phyloP scores from a whole-genome alignment of 768 basidiomycete species.

The Pleurotus pulmonarius region DNA sequence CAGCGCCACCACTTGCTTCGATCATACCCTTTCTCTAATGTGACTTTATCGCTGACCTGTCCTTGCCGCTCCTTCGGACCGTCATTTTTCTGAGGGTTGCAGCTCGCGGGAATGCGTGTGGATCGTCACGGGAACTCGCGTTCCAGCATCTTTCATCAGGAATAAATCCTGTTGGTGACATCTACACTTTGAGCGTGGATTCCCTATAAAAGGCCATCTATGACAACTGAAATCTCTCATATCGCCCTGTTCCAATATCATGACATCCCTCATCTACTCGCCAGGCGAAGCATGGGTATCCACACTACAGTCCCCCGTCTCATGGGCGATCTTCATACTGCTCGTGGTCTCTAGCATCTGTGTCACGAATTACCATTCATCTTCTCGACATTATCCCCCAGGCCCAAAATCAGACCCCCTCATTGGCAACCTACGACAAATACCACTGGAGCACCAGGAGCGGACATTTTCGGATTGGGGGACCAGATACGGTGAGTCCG shows the following conservation, averaged over 20 bases:
- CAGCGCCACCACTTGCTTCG: conserved; percentile 7
- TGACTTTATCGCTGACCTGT: not conserved
- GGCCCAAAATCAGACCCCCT: conserved; percentile 43
- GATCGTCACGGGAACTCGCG: conserved; percentile 7
- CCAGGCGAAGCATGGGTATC: not conserved
- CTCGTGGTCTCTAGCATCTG: not conserved
- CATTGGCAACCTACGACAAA: conserved; percentile 45
- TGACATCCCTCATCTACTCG: no score
- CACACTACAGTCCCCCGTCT: not conserved
- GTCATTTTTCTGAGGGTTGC: not conserved
- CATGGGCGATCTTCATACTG: not conserved
- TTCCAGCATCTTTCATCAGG: not conserved
- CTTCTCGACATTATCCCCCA: conserved; percentile 32
- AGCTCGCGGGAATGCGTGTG: conserved; percentile 4
- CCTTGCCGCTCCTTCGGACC: conserved; percentile 9
- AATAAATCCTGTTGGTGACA: not conserved
- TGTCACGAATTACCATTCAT: not conserved
- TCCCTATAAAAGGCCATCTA: not conserved
- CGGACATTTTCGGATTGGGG: conserved; percentile 38
- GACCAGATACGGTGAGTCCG: conserved; percentile 36
- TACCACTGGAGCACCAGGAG: conserved; percentile 35
- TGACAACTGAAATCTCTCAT: not conserved
- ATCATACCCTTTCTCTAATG: not conserved
- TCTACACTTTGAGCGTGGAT: not conserved
- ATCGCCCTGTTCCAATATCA: no score